Evolutionary conservation across 2,329 filamentous ascomycete genomes (phyloP).

Genomic region (Tolypocladium guangdongense): DNA sequence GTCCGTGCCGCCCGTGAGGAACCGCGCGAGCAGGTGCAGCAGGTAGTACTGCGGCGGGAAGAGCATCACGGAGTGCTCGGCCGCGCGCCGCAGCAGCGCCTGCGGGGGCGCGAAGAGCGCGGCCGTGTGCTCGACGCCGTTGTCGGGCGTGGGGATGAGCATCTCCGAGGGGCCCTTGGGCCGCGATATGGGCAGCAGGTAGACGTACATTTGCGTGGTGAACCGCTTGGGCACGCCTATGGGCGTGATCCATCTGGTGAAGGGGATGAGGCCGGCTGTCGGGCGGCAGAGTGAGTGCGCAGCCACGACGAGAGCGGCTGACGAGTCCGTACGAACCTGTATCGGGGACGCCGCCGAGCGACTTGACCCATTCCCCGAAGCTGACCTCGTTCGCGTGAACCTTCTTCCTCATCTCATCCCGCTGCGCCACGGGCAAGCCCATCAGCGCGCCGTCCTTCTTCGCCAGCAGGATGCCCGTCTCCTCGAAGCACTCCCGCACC

Average conservation of each 20-base stretch:
- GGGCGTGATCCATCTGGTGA: constrained; percentile 89
- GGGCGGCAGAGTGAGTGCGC: neutral
- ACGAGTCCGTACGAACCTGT: constrained; percentile 35
- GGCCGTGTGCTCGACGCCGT: constrained; percentile 54
- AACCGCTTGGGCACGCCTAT: constrained; percentile 62
- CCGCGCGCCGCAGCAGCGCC: constrained; percentile 57
- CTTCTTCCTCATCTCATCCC: constrained; percentile 53
- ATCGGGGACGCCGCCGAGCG: constrained; percentile 51
- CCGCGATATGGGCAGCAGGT: constrained; percentile 56
- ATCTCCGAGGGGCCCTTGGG: constrained; percentile 36
- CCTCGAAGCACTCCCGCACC: constrained; percentile 87
- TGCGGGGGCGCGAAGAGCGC: constrained; percentile 64
- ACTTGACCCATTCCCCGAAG: constrained; percentile 55
- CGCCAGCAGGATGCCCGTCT: constrained; percentile 80
- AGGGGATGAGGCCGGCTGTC: constrained; percentile 59
- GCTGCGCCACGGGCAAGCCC: constrained; percentile 45
- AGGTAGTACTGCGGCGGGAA: constrained; percentile 87
- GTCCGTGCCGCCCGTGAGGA: constrained; percentile 29
- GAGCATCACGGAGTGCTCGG: constrained; percentile 59
- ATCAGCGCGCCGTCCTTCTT: constrained; percentile 43
- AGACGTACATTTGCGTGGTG: constrained; percentile 94
- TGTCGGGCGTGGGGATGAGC: constrained; percentile 61
- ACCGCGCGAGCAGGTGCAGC: constrained; percentile 44
- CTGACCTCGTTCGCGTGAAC: constrained; percentile 56
- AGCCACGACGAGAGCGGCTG: too few relatives aligned